A percentile compares a stretch with the other conserved stretches of the same genome.
These are phyloP conservation scores for Cryphonectria radicalis DNA, from an alignment of 2,329 filamentous ascomycete genomes.

Conservation along the genomic window DNA sequence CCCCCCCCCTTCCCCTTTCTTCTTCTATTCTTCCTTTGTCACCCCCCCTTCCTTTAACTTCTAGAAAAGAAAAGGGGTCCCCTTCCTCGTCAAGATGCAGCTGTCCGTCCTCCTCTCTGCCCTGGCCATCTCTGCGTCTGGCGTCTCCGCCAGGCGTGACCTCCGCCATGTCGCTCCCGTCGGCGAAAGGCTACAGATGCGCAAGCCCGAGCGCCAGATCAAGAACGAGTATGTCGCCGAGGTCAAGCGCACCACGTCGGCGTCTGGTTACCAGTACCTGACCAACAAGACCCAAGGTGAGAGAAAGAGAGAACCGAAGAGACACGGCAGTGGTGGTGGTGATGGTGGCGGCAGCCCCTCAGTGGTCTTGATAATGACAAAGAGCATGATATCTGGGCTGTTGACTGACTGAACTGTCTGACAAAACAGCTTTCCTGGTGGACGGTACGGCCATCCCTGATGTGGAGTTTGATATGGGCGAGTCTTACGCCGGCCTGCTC, in stretches of 20 bases:
- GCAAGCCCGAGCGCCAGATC: constrained; percentile 9
- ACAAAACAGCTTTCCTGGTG: constrained; percentile 58
- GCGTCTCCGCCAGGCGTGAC: constrained; percentile 16
- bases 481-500: constrained; percentile 64
- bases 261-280: constrained; percentile 16
- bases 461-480: constrained; percentile 67
- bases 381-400: neutral
- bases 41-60: too few species aligned
- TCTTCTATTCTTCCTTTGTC: neutral
- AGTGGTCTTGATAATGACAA: neutral
- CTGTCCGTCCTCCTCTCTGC: constrained; percentile 18
- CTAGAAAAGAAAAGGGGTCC: neutral
- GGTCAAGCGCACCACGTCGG: constrained; percentile 14
- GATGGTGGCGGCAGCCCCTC: neutral
- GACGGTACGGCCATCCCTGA: constrained; percentile 67
- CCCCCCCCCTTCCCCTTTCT: neutral
- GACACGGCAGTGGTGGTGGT: neutral
- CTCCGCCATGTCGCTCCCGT: constrained; percentile 25
- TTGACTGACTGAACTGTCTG: neutral
- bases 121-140: constrained; percentile 17
- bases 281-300: constrained; percentile 22
- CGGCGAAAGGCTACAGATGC: constrained; percentile 17
- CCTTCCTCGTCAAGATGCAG: constrained; percentile 16
- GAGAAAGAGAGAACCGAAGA: neutral
- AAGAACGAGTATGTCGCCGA: constrained; percentile 6